Evolutionary conservation across 371 early-diverging fungal species (phyloP).

Genomic region (Fennellomyces sp.): DNA sequence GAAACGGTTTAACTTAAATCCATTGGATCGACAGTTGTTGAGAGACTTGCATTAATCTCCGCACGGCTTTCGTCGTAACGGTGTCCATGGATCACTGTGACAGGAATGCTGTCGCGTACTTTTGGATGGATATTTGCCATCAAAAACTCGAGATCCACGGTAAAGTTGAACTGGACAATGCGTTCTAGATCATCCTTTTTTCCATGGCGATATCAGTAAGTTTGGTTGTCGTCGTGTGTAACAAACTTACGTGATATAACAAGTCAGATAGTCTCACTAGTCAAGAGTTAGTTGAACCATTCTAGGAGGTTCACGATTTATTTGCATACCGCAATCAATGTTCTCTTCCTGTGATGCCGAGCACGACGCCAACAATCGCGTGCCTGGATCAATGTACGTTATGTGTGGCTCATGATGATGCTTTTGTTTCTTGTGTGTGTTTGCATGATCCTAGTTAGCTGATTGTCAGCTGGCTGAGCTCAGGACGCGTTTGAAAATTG

Average conservation of each 20-base stretch:
- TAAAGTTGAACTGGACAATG: slow-evolving; percentile 30
- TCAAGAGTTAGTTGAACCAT: background rate
- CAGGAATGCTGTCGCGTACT: slow-evolving; percentile 9
- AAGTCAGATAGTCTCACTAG: slow-evolving; percentile 21
- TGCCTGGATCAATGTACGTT: background rate
- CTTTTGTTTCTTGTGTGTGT: background rate
- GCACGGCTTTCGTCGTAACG: slow-evolving; percentile 11
- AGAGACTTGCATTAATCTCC: slow-evolving; percentile 7
- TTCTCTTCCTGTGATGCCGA: slow-evolving; percentile 1
- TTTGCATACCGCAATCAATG: slow-evolving; percentile 9
- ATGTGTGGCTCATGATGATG: background rate
- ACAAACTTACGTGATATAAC: slow-evolving; percentile 20
- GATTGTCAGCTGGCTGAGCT: too few species aligned
- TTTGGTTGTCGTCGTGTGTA: too few species aligned
- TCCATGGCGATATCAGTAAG: too few species aligned
- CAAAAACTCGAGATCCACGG: slow-evolving; percentile 25
- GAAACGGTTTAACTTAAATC: background rate
- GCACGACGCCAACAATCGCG: background rate
- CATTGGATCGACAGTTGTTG: background rate
- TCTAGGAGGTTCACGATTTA: background rate
- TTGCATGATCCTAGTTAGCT: background rate
- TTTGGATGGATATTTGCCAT: slow-evolving; percentile 20
- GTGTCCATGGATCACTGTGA: slow-evolving; percentile 22
- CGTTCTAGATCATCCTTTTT: slow-evolving; percentile 23
- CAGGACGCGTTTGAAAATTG: too few species aligned